These are phyloP conservation scores for Aspergillus puulaauensis DNA, from an alignment of 2,329 filamentous ascomycete species.

Conservation along the genomic window DNA sequence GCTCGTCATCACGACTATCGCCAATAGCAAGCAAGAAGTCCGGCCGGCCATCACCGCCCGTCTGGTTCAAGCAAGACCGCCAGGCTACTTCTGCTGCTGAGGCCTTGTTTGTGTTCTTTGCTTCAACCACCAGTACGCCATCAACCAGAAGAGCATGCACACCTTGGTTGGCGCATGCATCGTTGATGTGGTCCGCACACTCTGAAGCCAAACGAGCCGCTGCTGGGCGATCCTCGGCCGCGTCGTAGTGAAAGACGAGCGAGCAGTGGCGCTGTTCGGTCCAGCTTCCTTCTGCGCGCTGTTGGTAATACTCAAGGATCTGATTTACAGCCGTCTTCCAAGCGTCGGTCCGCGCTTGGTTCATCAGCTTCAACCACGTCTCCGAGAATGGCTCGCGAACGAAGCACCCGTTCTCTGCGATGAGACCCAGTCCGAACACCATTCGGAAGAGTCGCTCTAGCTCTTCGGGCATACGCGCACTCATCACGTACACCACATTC, in stretches of 20 bases:
- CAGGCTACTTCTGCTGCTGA: conserved; percentile 77
- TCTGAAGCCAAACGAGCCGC: conserved; percentile 81
- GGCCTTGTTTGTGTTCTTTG: conserved; percentile 81
- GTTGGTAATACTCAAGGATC: conserved; percentile 85
- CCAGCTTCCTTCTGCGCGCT: conserved; percentile 82
- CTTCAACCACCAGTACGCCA: conserved; percentile 79
- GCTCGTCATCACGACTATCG: conserved; percentile 89
- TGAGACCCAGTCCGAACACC: conserved; percentile 80
- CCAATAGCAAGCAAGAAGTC: conserved; percentile 90
- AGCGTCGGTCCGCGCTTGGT: conserved; percentile 64
- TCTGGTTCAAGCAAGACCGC: conserved; percentile 59
- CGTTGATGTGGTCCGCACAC: conserved; percentile 92
- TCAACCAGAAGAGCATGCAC: conserved; percentile 82
- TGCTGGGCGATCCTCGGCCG: conserved; percentile 71
- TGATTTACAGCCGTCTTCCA: conserved; percentile 84
- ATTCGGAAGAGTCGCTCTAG: conserved; percentile 82
- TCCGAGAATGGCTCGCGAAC: conserved; percentile 68
- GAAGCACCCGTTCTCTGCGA: conserved; percentile 94
- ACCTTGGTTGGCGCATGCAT: conserved; percentile 78
- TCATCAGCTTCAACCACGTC: conserved; percentile 76
- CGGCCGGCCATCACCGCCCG: conserved; percentile 45
- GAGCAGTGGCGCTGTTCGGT: conserved; percentile 92
- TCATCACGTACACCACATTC: conserved; percentile 94
- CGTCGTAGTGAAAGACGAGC: conserved; percentile 85
- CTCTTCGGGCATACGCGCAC: conserved; percentile 80